Base-by-base conservation (phyloP, 352 stramenopile genomes). In the Phytophthora nicotianae region DNA sequence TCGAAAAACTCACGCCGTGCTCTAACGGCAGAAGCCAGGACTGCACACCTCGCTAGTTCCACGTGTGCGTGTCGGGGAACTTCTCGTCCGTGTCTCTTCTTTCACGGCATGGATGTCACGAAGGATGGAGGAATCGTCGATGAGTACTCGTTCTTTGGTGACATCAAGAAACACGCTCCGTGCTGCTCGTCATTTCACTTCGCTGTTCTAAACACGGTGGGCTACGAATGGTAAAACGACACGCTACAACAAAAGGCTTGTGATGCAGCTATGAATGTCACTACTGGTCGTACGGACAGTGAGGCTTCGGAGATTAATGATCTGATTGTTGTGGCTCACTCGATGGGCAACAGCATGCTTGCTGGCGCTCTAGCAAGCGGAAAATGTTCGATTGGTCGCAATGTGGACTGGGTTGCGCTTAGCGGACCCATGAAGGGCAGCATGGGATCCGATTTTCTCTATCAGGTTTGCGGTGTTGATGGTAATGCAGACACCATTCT, bases 301-400 rank as follows among this genome's bases (percentile, higher is more conserved):
- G 56, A 57, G 0, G 62, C 47, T 29, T 81, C 75, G 20, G 74
- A 71, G 19, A 79, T 80, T 42, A 63, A 79, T 32, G 61, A 87
- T 50, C 60, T 78, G 19, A 86, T 84, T 50, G 51, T 89, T 26
- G 62, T 89, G 11, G 66, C 70, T 4, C 75, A 87, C 47, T 89
- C 80, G 4, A 86, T 87, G 75, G 80, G 77, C 11, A 84, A 81
- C 49, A 66, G 72, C 33, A 82, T 86, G 68, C 38, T 85, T 9
- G 75, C 59, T 11, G 65, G 71, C 2, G 80, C 80, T 6, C 35
- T 88, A 10, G 75, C 72, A 13, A 74, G 62, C 4, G 68, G 60
- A 7, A 75, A 80, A 55, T 89, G 77, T 48, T 70, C 62, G 7
- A 70, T 88, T 7, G 75, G 54, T 5, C 29, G 46, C 5, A 70